Evolutionary conservation across 306 rosid genomes (phyloP).

Genomic region (Cajanus cajan): DNA sequence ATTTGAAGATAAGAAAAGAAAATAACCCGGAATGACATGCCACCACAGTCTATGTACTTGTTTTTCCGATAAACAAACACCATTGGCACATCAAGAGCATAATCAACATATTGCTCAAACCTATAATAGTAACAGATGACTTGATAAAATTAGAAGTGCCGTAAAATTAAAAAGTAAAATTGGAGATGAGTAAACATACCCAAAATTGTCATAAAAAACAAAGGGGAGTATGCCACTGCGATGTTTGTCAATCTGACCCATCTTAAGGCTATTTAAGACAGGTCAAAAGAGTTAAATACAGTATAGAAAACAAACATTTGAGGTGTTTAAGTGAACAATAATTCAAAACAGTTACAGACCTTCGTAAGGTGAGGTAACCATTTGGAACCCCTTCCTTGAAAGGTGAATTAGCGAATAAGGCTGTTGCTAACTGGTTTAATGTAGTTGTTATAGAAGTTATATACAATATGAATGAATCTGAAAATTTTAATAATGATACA

Average conservation of each 20-base stretch:
- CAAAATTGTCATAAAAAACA: conserved; percentile 75
- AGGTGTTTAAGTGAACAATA: not conserved
- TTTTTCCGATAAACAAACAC: conserved; percentile 62
- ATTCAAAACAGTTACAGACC: conserved; percentile 8
- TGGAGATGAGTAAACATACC: conserved; percentile 39
- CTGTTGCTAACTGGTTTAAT: conserved; percentile 66
- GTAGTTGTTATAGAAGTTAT: not conserved
- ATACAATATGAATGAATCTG: not conserved
- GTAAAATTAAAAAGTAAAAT: not conserved
- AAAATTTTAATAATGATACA: not conserved
- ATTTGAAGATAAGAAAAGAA: conserved; percentile 12
- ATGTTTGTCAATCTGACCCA: conserved; percentile 17
- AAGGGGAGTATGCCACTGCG: conserved; percentile 87
- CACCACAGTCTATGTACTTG: conserved; percentile 70
- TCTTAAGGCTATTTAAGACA: not conserved
- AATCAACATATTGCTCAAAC: conserved; percentile 84
- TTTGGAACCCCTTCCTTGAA: conserved; percentile 49
- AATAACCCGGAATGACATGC: conserved; percentile 81
- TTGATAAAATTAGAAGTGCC: not conserved
- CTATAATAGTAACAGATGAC: conserved; percentile 31
- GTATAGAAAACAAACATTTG: not conserved
- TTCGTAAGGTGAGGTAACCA: conserved; percentile 50
- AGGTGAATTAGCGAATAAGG: conserved; percentile 37
- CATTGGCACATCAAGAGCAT: conserved; percentile 94
- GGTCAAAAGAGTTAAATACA: not conserved